Conservation (phyloP, 768 basidiomycete genomes). For the Amanita subjunquillea region DNA sequence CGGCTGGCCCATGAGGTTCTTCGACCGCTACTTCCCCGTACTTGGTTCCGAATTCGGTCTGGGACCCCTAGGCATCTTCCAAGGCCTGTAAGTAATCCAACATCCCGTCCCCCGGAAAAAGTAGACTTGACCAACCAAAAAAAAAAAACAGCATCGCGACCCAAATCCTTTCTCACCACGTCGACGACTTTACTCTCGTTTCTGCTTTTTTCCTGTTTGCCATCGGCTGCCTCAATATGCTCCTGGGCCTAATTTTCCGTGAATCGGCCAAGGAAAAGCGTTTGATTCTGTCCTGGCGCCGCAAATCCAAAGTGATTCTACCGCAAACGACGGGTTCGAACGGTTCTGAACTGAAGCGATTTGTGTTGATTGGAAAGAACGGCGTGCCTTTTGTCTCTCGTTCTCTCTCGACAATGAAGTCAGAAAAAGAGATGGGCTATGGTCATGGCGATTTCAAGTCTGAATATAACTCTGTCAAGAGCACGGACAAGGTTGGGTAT, state of each 20-base stretch:
- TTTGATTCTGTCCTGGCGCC: conserved; percentile 58
- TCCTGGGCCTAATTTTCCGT: conserved; percentile 75
- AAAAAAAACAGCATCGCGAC: conserved; percentile 42
- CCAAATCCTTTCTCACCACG: conserved; percentile 65
- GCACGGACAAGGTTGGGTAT: conserved; percentile 35
- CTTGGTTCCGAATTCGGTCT: conserved; percentile 82
- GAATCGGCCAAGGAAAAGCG: conserved; percentile 54
- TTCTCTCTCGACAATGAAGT: background rate
- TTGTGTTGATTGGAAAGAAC: background rate
- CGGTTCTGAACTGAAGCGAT: conserved; percentile 4
- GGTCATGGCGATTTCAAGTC: conserved; percentile 8
- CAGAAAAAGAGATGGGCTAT: conserved; percentile 6
- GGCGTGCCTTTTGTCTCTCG: conserved; percentile 5
- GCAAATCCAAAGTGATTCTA: conserved; percentile 43
- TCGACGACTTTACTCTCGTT: conserved; percentile 78
- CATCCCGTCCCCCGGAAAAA: background rate
- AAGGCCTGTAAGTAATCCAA: conserved; percentile 52
- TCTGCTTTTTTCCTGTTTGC: conserved; percentile 81
- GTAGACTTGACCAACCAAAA: background rate
- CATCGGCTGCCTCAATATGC: conserved; percentile 73
- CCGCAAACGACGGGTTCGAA: conserved; percentile 17
- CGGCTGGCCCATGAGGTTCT: conserved; percentile 70
- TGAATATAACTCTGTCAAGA: conserved; percentile 14
- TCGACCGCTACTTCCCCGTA: conserved; percentile 84
- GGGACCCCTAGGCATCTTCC: conserved; percentile 81